Evolutionary conservation across 2,329 filamentous ascomycete species (phyloP).

Genomic region (Dactylonectria estremocensis): DNA sequence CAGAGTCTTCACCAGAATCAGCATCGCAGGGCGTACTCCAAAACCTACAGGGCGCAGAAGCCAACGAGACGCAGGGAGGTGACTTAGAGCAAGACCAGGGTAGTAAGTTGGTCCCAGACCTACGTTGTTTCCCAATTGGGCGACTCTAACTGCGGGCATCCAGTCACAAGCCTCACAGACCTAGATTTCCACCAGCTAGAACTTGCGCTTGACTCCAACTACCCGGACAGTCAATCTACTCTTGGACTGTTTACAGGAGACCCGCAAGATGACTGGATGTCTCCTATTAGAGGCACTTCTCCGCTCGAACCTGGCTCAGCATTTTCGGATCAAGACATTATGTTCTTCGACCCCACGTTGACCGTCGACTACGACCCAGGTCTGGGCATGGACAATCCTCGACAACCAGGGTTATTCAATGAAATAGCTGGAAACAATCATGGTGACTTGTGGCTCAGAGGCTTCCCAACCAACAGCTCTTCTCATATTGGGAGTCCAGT

Average conservation of each 20-base stretch:
- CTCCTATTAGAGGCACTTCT: background rate
- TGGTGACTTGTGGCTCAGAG: background rate
- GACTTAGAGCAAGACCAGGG: background rate
- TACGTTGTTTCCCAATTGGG: background rate
- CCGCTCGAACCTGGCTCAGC: background rate
- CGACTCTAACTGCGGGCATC: background rate
- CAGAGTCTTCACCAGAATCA: background rate
- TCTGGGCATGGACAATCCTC: too few species aligned
- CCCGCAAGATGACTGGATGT: background rate
- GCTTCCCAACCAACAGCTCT: background rate
- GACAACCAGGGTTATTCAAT: background rate
- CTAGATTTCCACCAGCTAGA: conserved; percentile 7
- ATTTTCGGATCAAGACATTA: background rate
- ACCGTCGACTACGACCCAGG: background rate
- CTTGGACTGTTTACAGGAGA: background rate
- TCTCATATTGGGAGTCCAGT: background rate
- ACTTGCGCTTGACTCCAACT: background rate
- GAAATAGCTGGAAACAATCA: background rate
- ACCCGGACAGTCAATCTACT: background rate
- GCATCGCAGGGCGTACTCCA: background rate
- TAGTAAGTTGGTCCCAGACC: background rate
- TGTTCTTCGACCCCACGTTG: background rate
- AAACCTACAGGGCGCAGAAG: background rate
- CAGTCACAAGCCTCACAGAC: background rate
- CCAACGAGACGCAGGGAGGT: background rate